Conservation (phyloP, 192 early-diverging fungal genomes). For the Podila verticillata region DNA sequence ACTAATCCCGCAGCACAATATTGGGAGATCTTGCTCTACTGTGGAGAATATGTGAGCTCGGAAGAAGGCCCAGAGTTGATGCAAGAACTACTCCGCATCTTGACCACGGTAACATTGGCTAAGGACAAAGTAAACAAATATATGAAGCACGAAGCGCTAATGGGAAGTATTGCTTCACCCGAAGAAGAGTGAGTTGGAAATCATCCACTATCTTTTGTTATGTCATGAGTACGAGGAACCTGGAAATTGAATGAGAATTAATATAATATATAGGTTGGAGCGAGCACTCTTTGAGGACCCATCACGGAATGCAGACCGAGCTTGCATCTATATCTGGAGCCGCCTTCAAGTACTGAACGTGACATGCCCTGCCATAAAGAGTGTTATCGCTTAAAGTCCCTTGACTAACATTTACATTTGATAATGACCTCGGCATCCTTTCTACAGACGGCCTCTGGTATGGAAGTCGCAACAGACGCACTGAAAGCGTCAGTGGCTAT, state of each 20-base stretch:
- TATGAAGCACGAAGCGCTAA: not conserved
- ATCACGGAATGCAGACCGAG: slow-evolving; percentile 14
- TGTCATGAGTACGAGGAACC: not conserved
- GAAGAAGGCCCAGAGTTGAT: not conserved
- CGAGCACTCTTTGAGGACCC: slow-evolving; percentile 2
- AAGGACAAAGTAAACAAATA: not conserved
- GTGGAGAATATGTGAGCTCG: not conserved
- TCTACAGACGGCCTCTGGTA: too few relatives aligned
- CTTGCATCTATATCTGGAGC: slow-evolving; percentile 15
- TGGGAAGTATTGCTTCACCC: not conserved
- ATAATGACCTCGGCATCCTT: not conserved
- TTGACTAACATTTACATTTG: not conserved
- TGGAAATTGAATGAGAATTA: not conserved
- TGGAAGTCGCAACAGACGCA: not conserved
- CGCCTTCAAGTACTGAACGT: slow-evolving; percentile 6
- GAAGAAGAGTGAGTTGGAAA: not conserved
- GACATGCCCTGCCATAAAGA: not conserved
- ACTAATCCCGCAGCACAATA: slow-evolving; percentile 24
- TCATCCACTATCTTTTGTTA: not conserved
- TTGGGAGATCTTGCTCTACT: slow-evolving; percentile 24
- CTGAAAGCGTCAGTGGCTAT: not conserved
- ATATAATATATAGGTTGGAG: slow-evolving; percentile 3
- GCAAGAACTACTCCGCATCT: not conserved
- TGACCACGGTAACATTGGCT: not conserved
- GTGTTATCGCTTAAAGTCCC: not conserved